phyloP scores from a whole-genome alignment of 306 rosid genomes.

The Neltuma alba region DNA sequence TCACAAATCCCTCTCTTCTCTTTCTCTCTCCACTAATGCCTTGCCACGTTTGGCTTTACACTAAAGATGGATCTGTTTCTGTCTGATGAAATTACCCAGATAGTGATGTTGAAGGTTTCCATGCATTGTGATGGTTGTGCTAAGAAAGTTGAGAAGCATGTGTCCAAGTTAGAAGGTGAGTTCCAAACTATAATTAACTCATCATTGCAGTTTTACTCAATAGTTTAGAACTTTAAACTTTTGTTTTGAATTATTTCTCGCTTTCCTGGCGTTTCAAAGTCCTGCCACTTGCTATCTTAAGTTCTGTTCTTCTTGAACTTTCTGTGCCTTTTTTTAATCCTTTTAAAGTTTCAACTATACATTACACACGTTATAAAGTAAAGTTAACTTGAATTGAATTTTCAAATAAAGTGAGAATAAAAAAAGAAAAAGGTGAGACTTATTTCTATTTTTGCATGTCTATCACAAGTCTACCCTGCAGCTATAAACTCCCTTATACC shows the following conservation, averaged over 20 bases:
- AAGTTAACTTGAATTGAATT: not conserved
- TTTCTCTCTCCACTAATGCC: not conserved
- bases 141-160: slow-evolving; percentile 84
- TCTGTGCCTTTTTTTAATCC: not conserved
- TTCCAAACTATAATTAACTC: not conserved
- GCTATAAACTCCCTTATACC: not conserved
- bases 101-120: slow-evolving; percentile 81
- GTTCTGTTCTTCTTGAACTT: not conserved
- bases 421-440: not conserved
- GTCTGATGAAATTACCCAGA: slow-evolving; percentile 45
- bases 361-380: no score
- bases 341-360: no score
- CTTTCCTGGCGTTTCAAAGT: not conserved
- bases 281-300: not conserved
- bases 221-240: not conserved
- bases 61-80: not conserved
- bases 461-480: not conserved
- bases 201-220: not conserved
- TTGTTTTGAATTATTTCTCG: not conserved
- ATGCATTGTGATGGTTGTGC: slow-evolving; percentile 98
- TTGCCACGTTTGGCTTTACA: not conserved
- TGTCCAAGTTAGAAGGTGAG: slow-evolving; percentile 83
- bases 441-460: not conserved
- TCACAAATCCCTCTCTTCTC: slow-evolving; percentile 1
- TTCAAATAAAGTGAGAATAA: not conserved